Evolutionary conservation across 257 asterid genomes (phyloP).

Genomic region (Fraxinus americana): DNA sequence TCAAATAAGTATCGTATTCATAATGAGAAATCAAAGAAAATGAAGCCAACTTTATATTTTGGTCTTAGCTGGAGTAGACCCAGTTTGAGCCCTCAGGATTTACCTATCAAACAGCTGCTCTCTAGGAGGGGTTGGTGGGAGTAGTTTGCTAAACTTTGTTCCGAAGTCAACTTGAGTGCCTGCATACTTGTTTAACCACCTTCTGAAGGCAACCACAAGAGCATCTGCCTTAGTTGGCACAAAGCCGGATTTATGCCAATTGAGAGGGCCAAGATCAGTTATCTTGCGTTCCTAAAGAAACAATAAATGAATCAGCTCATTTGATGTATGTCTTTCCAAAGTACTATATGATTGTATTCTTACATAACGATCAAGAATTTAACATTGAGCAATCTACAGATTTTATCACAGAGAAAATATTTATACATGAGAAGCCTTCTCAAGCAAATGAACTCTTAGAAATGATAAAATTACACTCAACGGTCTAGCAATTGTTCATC

Average conservation of each 20-base stretch:
- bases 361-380: neutral
- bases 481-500: neutral
- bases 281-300: conserved; percentile 63
- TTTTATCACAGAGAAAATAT: neutral
- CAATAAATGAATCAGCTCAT: neutral
- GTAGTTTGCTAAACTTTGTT: conserved; percentile 70
- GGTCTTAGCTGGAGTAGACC: neutral
- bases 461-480: neutral
- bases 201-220: conserved; percentile 58
- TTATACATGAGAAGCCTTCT: neutral
- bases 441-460: neutral
- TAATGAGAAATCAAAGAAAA: neutral
- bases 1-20: neutral
- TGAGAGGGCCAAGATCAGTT: conserved; percentile 50
- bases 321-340: neutral
- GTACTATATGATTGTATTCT: neutral
- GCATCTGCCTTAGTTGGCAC: conserved; percentile 81
- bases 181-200: conserved; percentile 76
- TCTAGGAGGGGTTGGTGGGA: conserved; percentile 76
- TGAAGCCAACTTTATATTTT: neutral
- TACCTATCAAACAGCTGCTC: conserved; percentile 81
- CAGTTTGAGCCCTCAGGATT: neutral
- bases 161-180: conserved; percentile 61
- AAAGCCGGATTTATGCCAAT: conserved; percentile 74
- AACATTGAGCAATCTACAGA: neutral